A percentile compares a stretch with the other conserved stretches of the same genome.
These are phyloP conservation scores for Podosphaera fusca DNA, from an alignment of 2,329 filamentous ascomycete genomes.

Conservation along the genomic window DNA sequence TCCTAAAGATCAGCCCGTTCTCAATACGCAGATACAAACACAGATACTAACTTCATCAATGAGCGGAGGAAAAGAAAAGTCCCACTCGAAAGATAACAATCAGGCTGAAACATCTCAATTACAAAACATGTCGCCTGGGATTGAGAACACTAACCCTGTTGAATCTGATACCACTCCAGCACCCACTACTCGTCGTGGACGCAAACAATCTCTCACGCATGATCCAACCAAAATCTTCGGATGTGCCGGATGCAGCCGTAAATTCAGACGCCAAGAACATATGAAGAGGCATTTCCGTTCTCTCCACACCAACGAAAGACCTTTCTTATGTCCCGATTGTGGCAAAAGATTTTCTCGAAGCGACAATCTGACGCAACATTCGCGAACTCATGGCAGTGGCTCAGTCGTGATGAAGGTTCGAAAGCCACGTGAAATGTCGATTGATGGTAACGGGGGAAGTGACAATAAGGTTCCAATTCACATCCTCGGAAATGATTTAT, in stretches of 20 bases:
- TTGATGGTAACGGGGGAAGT: constrained; percentile 19
- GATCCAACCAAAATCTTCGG: constrained; percentile 97
- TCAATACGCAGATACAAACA: constrained; percentile 15
- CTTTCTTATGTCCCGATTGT: constrained; percentile 91
- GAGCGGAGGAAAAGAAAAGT: constrained; percentile 2
- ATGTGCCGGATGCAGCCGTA: constrained; percentile 85
- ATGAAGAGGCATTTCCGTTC: constrained; percentile 97
- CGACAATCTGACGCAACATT: constrained; percentile 91
- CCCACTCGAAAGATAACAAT: neutral
- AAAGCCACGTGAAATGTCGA: constrained; percentile 38
- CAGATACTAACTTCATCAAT: constrained; percentile 17
- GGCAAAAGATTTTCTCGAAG: constrained; percentile 98
- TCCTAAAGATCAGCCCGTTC: neutral
- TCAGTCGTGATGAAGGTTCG: constrained; percentile 80
- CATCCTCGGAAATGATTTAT: constrained; percentile 53
- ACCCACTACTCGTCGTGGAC: constrained; percentile 70
- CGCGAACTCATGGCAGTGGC: constrained; percentile 75
- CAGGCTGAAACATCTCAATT: neutral
- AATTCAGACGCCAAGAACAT: constrained; percentile 95
- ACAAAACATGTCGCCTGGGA: neutral
- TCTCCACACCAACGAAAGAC: constrained; percentile 95
- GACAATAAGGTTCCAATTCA: constrained; percentile 36
- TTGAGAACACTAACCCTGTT: neutral
- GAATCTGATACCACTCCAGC: constrained; percentile 18
- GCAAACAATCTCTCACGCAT: constrained; percentile 94